Evolutionary conservation across 257 asterid genomes (phyloP).

Genomic region (Solanum commersonii): DNA sequence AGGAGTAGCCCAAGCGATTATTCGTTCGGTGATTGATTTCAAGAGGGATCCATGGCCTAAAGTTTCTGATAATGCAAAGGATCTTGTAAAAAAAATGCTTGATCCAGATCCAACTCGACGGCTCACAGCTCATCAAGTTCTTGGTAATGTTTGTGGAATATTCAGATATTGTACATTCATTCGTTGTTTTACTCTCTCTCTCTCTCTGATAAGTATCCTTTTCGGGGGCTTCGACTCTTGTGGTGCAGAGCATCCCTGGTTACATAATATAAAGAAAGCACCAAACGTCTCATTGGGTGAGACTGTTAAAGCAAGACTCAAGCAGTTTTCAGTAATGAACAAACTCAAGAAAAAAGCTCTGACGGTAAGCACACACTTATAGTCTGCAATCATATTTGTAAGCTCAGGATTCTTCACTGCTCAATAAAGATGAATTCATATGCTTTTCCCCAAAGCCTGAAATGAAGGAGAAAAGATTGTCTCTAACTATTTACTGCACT

Average conservation of each 20-base stretch:
- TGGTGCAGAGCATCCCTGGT: slow-evolving; percentile 60
- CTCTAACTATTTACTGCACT: background rate
- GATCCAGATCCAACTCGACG: slow-evolving; percentile 54
- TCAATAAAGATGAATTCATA: background rate
- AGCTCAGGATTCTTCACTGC: background rate
- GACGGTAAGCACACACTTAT: slow-evolving; percentile 21
- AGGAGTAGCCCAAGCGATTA: slow-evolving; percentile 87
- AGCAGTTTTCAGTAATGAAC: slow-evolving; percentile 62
- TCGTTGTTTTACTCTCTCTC: background rate
- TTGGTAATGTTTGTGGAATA: slow-evolving; percentile 27
- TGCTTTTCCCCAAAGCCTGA: background rate
- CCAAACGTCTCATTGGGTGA: slow-evolving; percentile 67
- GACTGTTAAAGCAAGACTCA: slow-evolving; percentile 68
- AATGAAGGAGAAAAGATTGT: background rate
- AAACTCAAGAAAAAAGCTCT: slow-evolving; percentile 62
- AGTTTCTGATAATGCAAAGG: slow-evolving; percentile 68
- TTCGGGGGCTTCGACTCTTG: background rate
- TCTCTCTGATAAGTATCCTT: background rate
- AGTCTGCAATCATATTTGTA: background rate
- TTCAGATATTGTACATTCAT: background rate
- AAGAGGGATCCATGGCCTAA: slow-evolving; percentile 81
- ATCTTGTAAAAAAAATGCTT: slow-evolving; percentile 79
- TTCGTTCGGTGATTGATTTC: slow-evolving; percentile 57
- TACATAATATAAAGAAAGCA: slow-evolving; percentile 50
- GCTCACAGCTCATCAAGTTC: slow-evolving; percentile 58